Percentiles rank a stretch among this genome's conserved stretches.
These are phyloP conservation scores for Wickerhamiella dianesei DNA, from an alignment of 805 yeast species.

Conservation along the genomic window DNA sequence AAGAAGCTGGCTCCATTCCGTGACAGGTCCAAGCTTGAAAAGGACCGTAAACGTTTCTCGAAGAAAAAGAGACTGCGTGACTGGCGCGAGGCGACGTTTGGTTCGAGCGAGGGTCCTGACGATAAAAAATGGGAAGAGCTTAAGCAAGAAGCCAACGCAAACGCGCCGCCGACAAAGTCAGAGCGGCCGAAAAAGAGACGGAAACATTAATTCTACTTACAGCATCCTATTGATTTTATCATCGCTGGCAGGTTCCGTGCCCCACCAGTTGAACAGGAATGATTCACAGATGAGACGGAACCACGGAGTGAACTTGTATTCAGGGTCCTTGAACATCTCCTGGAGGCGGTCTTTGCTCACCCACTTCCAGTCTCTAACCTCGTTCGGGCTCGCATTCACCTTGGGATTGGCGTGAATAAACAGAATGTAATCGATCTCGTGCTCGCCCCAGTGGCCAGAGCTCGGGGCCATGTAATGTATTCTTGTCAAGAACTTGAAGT, in stretches of 20 bases:
- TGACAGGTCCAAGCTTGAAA: conserved; percentile 51
- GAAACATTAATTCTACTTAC: conserved; percentile 9
- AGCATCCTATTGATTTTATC: conserved; percentile 17
- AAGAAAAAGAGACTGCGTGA: conserved; percentile 72
- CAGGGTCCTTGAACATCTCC: conserved; percentile 56
- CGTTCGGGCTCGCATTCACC: conserved; percentile 53
- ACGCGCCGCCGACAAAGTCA: conserved; percentile 1
- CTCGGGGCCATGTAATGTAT: conserved; percentile 83
- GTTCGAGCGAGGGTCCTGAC: conserved; percentile 35
- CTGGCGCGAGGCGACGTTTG: conserved; percentile 80
- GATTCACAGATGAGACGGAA: conserved; percentile 89
- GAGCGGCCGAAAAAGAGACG: conserved; percentile 2
- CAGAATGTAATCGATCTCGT: conserved; percentile 89
- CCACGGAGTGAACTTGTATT: conserved; percentile 91
- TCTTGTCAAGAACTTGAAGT: conserved; percentile 75
- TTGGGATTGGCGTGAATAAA: conserved; percentile 48
- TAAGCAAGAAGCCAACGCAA: conserved; percentile 7
- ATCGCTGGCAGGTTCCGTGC: conserved; percentile 10
- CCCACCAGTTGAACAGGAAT: conserved; percentile 92
- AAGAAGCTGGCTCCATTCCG: conserved; percentile 92
- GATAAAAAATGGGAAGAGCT: conserved; percentile 21
- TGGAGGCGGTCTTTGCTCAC: conserved; percentile 57
- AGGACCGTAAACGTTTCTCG: conserved; percentile 72
- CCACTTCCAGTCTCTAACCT: conserved; percentile 68
- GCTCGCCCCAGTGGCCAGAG: conserved; percentile 88